Base-by-base conservation (phyloP, 345 rosid genomes). In the Salix brachista region DNA sequence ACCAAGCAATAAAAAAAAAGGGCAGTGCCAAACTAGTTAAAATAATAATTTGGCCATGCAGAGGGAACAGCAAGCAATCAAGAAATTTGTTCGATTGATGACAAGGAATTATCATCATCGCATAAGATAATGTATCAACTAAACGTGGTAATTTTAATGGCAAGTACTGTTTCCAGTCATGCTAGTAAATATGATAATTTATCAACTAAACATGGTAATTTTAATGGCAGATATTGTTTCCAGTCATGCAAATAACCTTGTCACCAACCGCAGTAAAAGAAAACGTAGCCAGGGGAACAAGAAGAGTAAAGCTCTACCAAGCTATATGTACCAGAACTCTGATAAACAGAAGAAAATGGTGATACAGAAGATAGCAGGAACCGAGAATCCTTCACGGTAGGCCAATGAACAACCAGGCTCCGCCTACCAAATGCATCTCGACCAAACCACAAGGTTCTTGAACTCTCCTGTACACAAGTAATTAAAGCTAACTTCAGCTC, bases 381-480 rank as follows among this genome's bases (percentile, higher is more conserved):
- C 58, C 87, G 90, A 30, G 92, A 62, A 70, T 90, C 97, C 77
- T 88, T 86, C 21, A 23, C 62, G 18, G 87, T 88, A 67, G 97
- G 97, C 97, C 97, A 89, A 77, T 91, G 97, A 83, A 93, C 94
- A 82, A 95, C 94, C n/a, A 95, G 91, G 78, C 99, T 93, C 84
- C 97, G 84, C 77, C 97, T 83, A 52, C 97, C 96, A 79, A 91
- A 88, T 18, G 93, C 94, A 87, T 94, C 99, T 71, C 91, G 85
- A 84, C 94, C 96, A 86, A 94, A 94, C 96, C 97, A 93, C 34
- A 92, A n/a, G 16, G 95, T 92, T 84, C 81, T 89, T 50, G 97
- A 88, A 84, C 87, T 82, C 81, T 87, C 85, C 98, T 92, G 73
- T 74, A 69, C 48, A 78, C 34, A 65, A 66, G 13, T 6, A 10